Evolutionary conservation across 345 rosid genomes (phyloP).

Genomic region (Rhodomyrtus tomentosa): DNA sequence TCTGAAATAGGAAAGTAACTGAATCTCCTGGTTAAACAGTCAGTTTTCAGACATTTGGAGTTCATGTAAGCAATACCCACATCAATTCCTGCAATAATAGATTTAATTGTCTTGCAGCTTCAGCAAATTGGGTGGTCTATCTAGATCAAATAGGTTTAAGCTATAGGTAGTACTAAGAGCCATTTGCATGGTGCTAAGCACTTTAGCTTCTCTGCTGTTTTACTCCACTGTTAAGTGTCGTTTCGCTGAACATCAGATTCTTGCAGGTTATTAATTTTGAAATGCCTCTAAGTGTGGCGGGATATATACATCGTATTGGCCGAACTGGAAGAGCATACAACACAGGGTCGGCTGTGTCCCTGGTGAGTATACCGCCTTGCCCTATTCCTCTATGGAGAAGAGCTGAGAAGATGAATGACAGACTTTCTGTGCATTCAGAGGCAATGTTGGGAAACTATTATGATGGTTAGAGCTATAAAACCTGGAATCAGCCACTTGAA

Average conservation of each 20-base stretch:
- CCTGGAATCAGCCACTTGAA: not conserved
- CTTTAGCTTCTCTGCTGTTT: not conserved
- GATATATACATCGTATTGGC: slow-evolving; percentile 90
- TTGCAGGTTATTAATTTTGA: slow-evolving; percentile 76
- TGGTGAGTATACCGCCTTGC: slow-evolving; percentile 39
- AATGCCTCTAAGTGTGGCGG: slow-evolving; percentile 60
- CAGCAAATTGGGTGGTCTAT: not conserved
- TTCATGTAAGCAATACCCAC: not conserved
- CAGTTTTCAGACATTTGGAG: not conserved
- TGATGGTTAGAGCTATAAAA: not conserved
- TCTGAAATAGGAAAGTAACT: not conserved
- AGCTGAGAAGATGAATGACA: not conserved
- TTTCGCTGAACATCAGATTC: not conserved
- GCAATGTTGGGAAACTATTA: not conserved
- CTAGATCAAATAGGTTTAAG: not conserved
- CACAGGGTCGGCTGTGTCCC: slow-evolving; percentile 60
- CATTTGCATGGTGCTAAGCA: not conserved
- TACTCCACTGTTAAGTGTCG: not conserved
- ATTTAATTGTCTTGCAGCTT: not conserved
- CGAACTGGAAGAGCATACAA: slow-evolving; percentile 87
- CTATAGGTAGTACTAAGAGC: not conserved
- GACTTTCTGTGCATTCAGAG: not conserved
- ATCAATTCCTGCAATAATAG: not conserved
- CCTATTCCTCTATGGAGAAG: not conserved
- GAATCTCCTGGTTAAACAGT: not conserved